phyloP scores from a whole-genome alignment of 164 flowering plant species.

The Sedum album region DNA sequence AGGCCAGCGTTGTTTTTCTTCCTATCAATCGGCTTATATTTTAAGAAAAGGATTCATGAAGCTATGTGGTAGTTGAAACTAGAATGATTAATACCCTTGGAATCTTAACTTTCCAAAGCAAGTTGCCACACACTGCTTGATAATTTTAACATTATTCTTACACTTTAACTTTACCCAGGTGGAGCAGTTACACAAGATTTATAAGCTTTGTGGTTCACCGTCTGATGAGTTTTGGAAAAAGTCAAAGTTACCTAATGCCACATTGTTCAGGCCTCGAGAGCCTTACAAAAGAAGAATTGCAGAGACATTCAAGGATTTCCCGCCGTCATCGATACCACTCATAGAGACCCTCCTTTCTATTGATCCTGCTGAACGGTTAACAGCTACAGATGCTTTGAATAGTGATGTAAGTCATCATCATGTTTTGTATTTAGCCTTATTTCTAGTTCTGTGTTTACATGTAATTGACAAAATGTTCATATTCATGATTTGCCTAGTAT shows the following conservation, averaged over 20 bases:
- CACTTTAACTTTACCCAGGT: slow-evolving; percentile 33
- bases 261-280: slow-evolving; percentile 87
- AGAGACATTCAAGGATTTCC: slow-evolving; percentile 86
- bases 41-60: background rate
- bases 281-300: slow-evolving; percentile 76
- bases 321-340: slow-evolving; percentile 67
- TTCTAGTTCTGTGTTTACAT: background rate
- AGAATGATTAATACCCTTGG: background rate
- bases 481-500: background rate
- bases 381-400: slow-evolving; percentile 29
- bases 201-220: slow-evolving; percentile 98
- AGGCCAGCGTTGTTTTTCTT: slow-evolving; percentile 5
- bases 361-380: slow-evolving; percentile 63
- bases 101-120: background rate
- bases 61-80: background rate
- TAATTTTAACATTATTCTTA: background rate
- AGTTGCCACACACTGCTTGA: background rate
- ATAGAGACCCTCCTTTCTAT: slow-evolving; percentile 73
- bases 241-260: slow-evolving; percentile 86
- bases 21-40: background rate
- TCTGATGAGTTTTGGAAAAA: slow-evolving; percentile 94
- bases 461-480: background rate
- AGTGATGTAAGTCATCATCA: slow-evolving; percentile 26
- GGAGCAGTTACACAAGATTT: slow-evolving; percentile 94
- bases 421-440: background rate